phyloP scores from a whole-genome alignment of 2,329 filamentous ascomycete genomes.

The Aspergillus texensis region DNA sequence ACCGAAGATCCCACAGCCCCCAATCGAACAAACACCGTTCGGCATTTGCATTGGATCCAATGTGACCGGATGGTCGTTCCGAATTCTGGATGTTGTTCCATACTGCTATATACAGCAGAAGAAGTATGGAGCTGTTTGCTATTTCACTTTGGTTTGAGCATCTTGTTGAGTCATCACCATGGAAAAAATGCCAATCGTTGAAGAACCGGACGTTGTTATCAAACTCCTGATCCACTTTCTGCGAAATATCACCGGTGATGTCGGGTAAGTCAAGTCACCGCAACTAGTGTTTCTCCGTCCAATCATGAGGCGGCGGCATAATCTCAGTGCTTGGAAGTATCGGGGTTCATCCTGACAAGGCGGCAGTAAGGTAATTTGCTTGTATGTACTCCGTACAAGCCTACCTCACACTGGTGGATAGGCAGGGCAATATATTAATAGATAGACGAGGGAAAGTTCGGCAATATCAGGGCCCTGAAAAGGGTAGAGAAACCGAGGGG shows the following conservation, averaged over 20 bases:
- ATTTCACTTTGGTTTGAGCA: not conserved
- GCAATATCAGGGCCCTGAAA: not conserved
- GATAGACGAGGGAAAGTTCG: not conserved
- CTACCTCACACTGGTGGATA: not conserved
- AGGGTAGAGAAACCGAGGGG: not conserved
- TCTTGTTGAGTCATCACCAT: not conserved
- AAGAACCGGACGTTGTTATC: not conserved
- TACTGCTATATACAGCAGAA: not conserved
- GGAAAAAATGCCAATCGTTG: not conserved
- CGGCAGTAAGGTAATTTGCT: not conserved
- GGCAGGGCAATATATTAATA: not conserved
- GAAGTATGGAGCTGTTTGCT: not conserved
- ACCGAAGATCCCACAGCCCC: not conserved
- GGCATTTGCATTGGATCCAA: constrained; percentile 2
- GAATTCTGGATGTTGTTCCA: not conserved
- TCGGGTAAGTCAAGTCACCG: not conserved
- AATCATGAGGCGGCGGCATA: not conserved
- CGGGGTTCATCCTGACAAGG: not conserved
- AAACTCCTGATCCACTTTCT: not conserved
- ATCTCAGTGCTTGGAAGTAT: not conserved
- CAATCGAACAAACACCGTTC: constrained; percentile 6
- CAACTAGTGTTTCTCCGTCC: not conserved
- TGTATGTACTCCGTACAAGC: not conserved
- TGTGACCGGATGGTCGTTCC: not conserved
- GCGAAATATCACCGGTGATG: not conserved